Percentiles rank a stretch among this genome's conserved stretches.
Conservation (phyloP, 768 basidiomycete genomes). For the Calocybe gangraenosa region DNA sequence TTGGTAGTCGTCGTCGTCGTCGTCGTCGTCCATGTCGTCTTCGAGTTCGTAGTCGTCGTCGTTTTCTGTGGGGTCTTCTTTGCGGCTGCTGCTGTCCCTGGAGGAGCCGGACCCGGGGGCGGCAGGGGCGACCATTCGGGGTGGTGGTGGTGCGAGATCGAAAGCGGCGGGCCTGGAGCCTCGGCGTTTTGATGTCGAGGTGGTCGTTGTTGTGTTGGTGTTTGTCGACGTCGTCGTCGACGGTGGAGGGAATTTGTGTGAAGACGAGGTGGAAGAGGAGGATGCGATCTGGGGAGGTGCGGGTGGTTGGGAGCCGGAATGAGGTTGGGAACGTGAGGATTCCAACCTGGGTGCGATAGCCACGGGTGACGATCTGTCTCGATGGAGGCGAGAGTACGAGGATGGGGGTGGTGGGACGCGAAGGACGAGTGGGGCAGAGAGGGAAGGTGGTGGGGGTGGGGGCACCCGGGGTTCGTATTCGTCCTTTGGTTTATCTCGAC, state of each 20-base stretch:
- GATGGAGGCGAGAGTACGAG: background rate
- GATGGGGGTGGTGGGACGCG: constrained; percentile 2
- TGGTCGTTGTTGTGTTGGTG: no score
- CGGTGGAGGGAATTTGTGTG: no score
- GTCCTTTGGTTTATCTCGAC: background rate
- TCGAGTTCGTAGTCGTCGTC: background rate
- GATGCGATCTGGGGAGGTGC: background rate
- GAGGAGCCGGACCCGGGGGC: no score
- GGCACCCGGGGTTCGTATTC: constrained; percentile 6
- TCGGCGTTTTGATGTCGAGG: no score
- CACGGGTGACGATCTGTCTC: background rate
- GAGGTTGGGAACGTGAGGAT: background rate
- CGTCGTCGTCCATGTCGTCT: background rate
- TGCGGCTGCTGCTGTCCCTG: no score
- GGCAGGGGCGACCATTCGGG: no score
- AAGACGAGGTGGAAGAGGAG: no score
- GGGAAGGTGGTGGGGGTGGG: constrained; percentile 5
- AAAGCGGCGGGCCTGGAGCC: no score
- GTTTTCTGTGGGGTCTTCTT: background rate
- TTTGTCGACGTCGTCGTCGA: no score
- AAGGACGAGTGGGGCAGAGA: constrained; percentile 4
- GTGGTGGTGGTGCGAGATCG: no score
- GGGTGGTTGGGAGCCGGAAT: background rate
- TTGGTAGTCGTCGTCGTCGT: no score
- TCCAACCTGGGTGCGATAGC: background rate